Percentiles rank a stretch among this genome's conserved stretches.
Evolutionary conservation across 768 basidiomycete genomes (phyloP).

Genomic region (Pleurotus cornucopiae): DNA sequence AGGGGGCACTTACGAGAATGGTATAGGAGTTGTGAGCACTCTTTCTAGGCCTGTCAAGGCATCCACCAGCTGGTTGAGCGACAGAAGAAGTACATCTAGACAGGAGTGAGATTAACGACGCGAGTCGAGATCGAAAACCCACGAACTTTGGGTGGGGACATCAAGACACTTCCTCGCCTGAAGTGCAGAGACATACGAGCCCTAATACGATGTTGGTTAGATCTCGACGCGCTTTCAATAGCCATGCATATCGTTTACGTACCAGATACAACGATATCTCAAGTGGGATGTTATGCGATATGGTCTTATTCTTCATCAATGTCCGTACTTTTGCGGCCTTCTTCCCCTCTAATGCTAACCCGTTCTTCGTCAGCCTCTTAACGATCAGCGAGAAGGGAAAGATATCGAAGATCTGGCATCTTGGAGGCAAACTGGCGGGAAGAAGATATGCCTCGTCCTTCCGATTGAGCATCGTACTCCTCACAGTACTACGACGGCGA

Average conservation of each 20-base stretch:
- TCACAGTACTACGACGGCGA: constrained; percentile 7
- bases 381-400: constrained; percentile 69
- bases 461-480: constrained; percentile 31
- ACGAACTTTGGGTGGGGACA: constrained; percentile 50
- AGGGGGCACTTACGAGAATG: constrained; percentile 52
- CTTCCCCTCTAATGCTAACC: constrained; percentile 32
- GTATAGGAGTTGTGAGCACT: constrained; percentile 73
- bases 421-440: constrained; percentile 55
- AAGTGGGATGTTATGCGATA: constrained; percentile 61
- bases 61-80: constrained; percentile 57
- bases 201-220: neutral
- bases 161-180: too few relatives aligned
- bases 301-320: constrained; percentile 35
- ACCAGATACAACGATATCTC: constrained; percentile 70
- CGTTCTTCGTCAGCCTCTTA: constrained; percentile 33
- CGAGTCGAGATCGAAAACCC: constrained; percentile 54
- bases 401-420: constrained; percentile 56
- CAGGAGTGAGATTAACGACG: constrained; percentile 6
- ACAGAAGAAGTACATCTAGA: constrained; percentile 40
- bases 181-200: too few relatives aligned
- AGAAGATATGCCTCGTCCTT: constrained; percentile 44
- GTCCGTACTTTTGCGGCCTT: constrained; percentile 55
- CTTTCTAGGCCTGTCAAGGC: constrained; percentile 67
- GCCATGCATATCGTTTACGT: constrained; percentile 12
- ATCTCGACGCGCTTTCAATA: too few relatives aligned